A percentile compares a stretch with the other conserved stretches of the same genome.
Evolutionary conservation across 768 basidiomycete genomes (phyloP).

Genomic region (Tylopilus subfusipes): DNA sequence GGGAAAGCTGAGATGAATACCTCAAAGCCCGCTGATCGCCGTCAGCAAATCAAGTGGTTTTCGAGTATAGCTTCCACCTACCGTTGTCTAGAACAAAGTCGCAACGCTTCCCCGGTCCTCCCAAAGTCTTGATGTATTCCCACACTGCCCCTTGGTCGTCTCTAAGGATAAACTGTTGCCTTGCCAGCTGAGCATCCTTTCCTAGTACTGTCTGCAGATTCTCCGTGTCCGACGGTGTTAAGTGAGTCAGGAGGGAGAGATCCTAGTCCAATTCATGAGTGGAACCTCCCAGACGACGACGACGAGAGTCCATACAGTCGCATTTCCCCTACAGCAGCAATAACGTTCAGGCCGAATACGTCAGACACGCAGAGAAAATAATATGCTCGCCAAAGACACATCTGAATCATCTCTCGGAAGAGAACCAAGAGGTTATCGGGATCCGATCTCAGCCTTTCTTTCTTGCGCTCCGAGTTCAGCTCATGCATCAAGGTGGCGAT

Average conservation of each 20-base stretch:
- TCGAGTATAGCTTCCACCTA: conserved; percentile 29
- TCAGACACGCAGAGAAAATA: neutral
- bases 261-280: conserved; percentile 50
- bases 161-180: conserved; percentile 75
- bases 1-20: conserved; percentile 35
- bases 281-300: neutral
- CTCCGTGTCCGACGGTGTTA: conserved; percentile 79
- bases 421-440: conserved; percentile 55
- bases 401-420: conserved; percentile 84
- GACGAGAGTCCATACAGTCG: conserved; percentile 58
- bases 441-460: conserved; percentile 42
- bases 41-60: neutral
- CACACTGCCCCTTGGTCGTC: conserved; percentile 80
- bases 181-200: conserved; percentile 70
- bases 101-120: conserved; percentile 43
- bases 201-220: conserved; percentile 73
- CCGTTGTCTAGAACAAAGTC: conserved; percentile 94
- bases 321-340: conserved; percentile 74
- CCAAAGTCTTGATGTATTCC: conserved; percentile 60
- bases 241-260: conserved; percentile 82
- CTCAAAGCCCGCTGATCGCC: conserved; percentile 78
- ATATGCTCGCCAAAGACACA: conserved; percentile 66
- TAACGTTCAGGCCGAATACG: conserved; percentile 1
- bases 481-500: conserved; percentile 72
- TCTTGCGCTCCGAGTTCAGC: conserved; percentile 51